These are phyloP conservation scores for Clonostachys sp. DNA, from an alignment of 2,329 filamentous ascomycete species.

Conservation along the genomic window DNA sequence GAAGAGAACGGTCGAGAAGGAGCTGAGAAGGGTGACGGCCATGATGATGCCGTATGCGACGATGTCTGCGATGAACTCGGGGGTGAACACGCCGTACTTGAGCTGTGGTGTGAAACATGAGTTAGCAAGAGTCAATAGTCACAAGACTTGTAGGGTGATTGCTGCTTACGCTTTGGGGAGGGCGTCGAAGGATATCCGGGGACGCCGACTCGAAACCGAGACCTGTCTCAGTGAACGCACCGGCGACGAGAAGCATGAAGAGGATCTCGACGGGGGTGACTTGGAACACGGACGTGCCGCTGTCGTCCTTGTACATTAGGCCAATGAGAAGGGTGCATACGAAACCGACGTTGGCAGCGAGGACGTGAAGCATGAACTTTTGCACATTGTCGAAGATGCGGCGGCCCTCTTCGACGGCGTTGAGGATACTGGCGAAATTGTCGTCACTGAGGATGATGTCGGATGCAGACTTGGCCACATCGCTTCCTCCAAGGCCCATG, in stretches of 20 bases:
- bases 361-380: slow-evolving; percentile 63
- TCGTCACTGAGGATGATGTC: slow-evolving; percentile 66
- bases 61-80: slow-evolving; percentile 60
- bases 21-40: slow-evolving; percentile 50
- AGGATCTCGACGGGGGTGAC: slow-evolving; percentile 67
- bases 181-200: slow-evolving; percentile 61
- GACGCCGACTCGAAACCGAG: slow-evolving; percentile 65
- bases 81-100: slow-evolving; percentile 55
- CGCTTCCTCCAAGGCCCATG: slow-evolving; percentile 60
- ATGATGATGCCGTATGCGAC: slow-evolving; percentile 61
- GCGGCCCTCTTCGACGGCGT: slow-evolving; percentile 57
- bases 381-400: slow-evolving; percentile 69
- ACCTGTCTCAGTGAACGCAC: slow-evolving; percentile 66
- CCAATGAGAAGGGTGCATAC: slow-evolving; percentile 63
- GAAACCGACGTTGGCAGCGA: slow-evolving; percentile 64
- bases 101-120: slow-evolving; percentile 12
- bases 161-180: slow-evolving; percentile 51
- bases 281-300: slow-evolving; percentile 63
- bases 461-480: slow-evolving; percentile 64
- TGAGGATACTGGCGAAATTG: slow-evolving; percentile 48
- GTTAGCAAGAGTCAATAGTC: neutral
- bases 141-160: neutral
- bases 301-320: slow-evolving; percentile 61
- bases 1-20: slow-evolving; percentile 56
- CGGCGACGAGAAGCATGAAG: slow-evolving; percentile 73